Percentiles rank a stretch among this genome's conserved stretches.
These are phyloP conservation scores for Geranium rotundifolium DNA, from an alignment of 345 rosid species.

Conservation along the genomic window DNA sequence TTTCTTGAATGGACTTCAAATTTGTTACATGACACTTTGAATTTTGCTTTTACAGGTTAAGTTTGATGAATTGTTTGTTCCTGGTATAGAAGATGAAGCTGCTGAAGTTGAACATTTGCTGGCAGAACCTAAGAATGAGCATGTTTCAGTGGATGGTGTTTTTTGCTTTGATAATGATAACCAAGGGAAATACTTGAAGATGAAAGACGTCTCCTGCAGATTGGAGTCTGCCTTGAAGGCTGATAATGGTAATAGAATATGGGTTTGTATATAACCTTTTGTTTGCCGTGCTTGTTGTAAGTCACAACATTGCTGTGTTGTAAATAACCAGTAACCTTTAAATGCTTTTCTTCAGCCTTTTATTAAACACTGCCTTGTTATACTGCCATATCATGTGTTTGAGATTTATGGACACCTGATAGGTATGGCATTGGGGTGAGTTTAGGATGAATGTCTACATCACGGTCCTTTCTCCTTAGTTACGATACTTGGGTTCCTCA, in stretches of 20 bases:
- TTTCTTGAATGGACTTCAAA: slow-evolving; percentile 4
- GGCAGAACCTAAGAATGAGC: slow-evolving; percentile 42
- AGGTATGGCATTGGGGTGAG: no score
- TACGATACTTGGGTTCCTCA: no score
- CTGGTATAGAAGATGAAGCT: slow-evolving; percentile 32
- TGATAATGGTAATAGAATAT: slow-evolving; percentile 24
- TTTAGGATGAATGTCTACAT: no score
- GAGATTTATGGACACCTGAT: no score
- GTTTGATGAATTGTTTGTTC: slow-evolving; percentile 33
- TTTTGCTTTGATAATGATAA: slow-evolving; percentile 40
- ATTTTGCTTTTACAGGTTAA: slow-evolving; percentile 19
- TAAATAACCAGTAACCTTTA: not conserved
- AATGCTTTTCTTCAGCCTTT: not conserved
- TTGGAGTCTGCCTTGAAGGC: slow-evolving; percentile 32
- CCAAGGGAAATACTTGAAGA: slow-evolving; percentile 28
- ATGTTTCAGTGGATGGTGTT: slow-evolving; percentile 38
- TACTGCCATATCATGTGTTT: no score
- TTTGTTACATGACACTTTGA: not conserved
- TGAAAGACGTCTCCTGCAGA: slow-evolving; percentile 37
- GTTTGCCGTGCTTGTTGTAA: slow-evolving; percentile 4
- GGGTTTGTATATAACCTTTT: slow-evolving; percentile 1
- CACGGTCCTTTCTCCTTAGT: no score
- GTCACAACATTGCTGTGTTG: not conserved
- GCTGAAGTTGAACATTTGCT: slow-evolving; percentile 29
- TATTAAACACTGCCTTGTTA: no score